Evolutionary conservation across 768 basidiomycete genomes (phyloP).

Genomic region (Xerocomus spinulosus): DNA sequence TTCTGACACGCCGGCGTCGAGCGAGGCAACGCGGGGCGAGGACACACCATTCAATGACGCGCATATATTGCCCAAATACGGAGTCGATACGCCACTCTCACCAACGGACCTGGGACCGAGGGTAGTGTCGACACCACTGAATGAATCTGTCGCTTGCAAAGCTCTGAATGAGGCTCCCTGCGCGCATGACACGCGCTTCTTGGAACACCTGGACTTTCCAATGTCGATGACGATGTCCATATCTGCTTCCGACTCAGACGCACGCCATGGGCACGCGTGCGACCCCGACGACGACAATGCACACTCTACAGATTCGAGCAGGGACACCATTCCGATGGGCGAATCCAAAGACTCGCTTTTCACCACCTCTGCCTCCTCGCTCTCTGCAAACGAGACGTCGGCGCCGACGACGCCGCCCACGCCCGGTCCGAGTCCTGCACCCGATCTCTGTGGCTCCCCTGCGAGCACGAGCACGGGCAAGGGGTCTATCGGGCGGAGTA

Average conservation of each 20-base stretch:
- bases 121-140: slow-evolving; percentile 10
- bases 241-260: slow-evolving; percentile 9
- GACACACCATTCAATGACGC: slow-evolving; percentile 22
- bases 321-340: slow-evolving; percentile 8
- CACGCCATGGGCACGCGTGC: background rate
- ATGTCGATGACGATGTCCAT: slow-evolving; percentile 12
- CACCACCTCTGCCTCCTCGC: slow-evolving; percentile 22
- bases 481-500: slow-evolving; percentile 20
- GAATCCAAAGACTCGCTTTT: slow-evolving; percentile 31
- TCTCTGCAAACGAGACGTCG: slow-evolving; percentile 17
- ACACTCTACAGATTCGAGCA: background rate
- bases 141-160: background rate
- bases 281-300: background rate
- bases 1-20: slow-evolving; percentile 13
- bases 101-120: slow-evolving; percentile 5
- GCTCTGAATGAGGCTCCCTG: background rate
- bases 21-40: slow-evolving; percentile 6
- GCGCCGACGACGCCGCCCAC: slow-evolving; percentile 28
- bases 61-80: slow-evolving; percentile 13
- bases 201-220: slow-evolving; percentile 21
- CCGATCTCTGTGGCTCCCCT: background rate
- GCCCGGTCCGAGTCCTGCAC: slow-evolving; percentile 9
- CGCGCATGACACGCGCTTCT: slow-evolving; percentile 14
- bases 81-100: slow-evolving; percentile 7
- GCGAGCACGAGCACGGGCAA: slow-evolving; percentile 1